Conservation (phyloP, 495 filamentous ascomycete genomes). For the Zalerion maritima region DNA sequence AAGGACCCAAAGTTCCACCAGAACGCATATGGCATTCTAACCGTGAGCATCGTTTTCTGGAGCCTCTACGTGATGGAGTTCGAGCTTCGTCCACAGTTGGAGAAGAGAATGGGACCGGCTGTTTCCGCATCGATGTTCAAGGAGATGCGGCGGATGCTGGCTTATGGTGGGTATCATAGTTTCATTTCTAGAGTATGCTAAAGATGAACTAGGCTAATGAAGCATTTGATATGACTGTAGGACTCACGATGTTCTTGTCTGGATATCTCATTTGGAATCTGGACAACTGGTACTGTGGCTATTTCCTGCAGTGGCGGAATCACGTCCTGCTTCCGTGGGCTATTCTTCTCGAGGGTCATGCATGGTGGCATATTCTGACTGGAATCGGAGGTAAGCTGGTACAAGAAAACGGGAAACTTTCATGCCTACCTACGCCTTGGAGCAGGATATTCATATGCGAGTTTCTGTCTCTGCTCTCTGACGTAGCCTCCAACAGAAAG, state of each 20-base stretch:
- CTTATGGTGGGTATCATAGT: no score
- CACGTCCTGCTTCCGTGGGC: slow-evolving; percentile 78
- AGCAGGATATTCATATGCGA: no score
- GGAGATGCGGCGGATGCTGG: slow-evolving; percentile 66
- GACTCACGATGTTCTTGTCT: slow-evolving; percentile 61
- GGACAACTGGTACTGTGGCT: slow-evolving; percentile 68
- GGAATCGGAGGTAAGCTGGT: slow-evolving; percentile 19
- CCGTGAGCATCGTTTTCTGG: slow-evolving; percentile 57
- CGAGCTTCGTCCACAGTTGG: slow-evolving; percentile 47
- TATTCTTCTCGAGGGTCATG: slow-evolving; percentile 79
- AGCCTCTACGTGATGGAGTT: slow-evolving; percentile 87
- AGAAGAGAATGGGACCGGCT: slow-evolving; percentile 29
- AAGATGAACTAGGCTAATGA: no score
- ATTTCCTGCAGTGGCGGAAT: slow-evolving; percentile 55
- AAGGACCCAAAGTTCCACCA: slow-evolving; percentile 92
- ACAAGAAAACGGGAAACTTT: no score
- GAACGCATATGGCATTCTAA: slow-evolving; percentile 72
- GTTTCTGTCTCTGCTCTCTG: no score
- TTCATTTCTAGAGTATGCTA: no score
- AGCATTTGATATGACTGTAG: no score
- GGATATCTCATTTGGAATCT: slow-evolving; percentile 82
- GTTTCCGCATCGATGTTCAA: slow-evolving; percentile 44
- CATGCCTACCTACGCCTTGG: no score
- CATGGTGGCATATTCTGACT: slow-evolving; percentile 74
- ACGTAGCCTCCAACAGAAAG: neutral